These are phyloP conservation scores for Penicillium sp. DNA, from an alignment of 2,329 filamentous ascomycete species.

Conservation along the genomic window DNA sequence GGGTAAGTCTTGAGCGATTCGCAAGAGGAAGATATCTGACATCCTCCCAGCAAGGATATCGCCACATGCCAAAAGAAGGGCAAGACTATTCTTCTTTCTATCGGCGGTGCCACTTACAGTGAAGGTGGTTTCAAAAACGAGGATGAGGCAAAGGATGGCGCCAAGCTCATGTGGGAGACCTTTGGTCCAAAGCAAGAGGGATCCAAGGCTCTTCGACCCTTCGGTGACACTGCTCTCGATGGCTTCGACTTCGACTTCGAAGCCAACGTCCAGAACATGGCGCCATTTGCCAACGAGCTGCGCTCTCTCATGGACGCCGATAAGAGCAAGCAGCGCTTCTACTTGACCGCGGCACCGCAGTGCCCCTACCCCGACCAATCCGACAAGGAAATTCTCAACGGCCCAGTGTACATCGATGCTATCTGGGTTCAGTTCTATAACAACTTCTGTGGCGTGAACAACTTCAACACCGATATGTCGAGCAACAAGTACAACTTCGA, in stretches of 20 bases:
- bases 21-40: conserved; percentile 16
- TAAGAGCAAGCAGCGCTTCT: conserved; percentile 57
- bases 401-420: conserved; percentile 59
- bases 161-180: conserved; percentile 68
- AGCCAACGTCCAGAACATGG: conserved; percentile 60
- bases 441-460: conserved; percentile 64
- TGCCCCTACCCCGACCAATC: conserved; percentile 67
- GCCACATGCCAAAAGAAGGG: conserved; percentile 63
- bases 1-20: conserved; percentile 52
- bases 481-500: conserved; percentile 64
- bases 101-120: conserved; percentile 70
- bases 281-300: conserved; percentile 61
- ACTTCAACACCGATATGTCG: conserved; percentile 49
- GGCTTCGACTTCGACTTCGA: conserved; percentile 81
- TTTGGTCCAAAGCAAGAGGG: conserved; percentile 61
- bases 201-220: conserved; percentile 61
- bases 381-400: conserved; percentile 59
- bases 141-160: conserved; percentile 56
- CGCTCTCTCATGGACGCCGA: conserved; percentile 57
- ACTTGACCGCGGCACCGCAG: conserved; percentile 68
- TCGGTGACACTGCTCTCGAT: conserved; percentile 66
- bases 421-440: conserved; percentile 70
- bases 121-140: conserved; percentile 66
- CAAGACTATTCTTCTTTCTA: conserved; percentile 72
- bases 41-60: conserved; percentile 46